phyloP scores from a whole-genome alignment of 2,329 filamentous ascomycete genomes.

The Knoxdaviesia proteae region DNA sequence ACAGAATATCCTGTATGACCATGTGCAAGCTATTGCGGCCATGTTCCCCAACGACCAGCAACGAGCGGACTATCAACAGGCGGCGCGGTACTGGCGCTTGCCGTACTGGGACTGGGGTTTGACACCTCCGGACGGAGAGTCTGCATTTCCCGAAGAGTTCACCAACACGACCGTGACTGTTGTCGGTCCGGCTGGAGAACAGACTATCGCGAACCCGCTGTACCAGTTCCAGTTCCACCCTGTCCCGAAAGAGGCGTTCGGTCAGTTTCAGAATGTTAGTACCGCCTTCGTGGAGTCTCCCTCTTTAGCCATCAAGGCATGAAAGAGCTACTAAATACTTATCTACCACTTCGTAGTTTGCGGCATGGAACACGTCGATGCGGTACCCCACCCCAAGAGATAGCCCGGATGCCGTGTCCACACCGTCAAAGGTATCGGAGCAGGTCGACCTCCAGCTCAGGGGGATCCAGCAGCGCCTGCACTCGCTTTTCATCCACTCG shows the following conservation, averaged over 20 bases:
- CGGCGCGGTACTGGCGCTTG: slow-evolving; percentile 29
- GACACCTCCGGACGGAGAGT: slow-evolving; percentile 23
- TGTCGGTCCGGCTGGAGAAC: slow-evolving; percentile 32
- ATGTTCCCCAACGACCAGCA: slow-evolving; percentile 24
- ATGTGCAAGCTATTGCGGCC: slow-evolving; percentile 17
- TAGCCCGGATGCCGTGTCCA: slow-evolving; percentile 18
- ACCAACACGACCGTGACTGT: slow-evolving; percentile 29
- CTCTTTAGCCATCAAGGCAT: not conserved
- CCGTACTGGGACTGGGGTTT: slow-evolving; percentile 41
- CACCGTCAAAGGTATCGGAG: slow-evolving; percentile 33
- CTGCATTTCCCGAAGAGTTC: slow-evolving; percentile 21
- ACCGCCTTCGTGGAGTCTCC: too few species aligned
- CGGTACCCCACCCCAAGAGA: slow-evolving; percentile 26
- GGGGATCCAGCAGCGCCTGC: slow-evolving; percentile 40
- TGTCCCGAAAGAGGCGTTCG: slow-evolving; percentile 10
- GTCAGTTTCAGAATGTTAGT: too few species aligned
- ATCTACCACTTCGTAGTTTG: slow-evolving; percentile 21
- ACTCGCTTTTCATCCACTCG: slow-evolving; percentile 46
- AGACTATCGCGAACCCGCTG: slow-evolving; percentile 39
- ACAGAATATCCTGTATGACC: slow-evolving; percentile 5
- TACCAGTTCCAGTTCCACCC: slow-evolving; percentile 40
- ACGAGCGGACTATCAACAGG: slow-evolving; percentile 26
- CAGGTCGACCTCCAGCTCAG: slow-evolving; percentile 30
- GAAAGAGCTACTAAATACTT: slow-evolving; percentile 2
- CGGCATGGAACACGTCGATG: slow-evolving; percentile 37